phyloP scores from a whole-genome alignment of 495 filamentous ascomycete genomes.

The Hypoxylon fragiforme region DNA sequence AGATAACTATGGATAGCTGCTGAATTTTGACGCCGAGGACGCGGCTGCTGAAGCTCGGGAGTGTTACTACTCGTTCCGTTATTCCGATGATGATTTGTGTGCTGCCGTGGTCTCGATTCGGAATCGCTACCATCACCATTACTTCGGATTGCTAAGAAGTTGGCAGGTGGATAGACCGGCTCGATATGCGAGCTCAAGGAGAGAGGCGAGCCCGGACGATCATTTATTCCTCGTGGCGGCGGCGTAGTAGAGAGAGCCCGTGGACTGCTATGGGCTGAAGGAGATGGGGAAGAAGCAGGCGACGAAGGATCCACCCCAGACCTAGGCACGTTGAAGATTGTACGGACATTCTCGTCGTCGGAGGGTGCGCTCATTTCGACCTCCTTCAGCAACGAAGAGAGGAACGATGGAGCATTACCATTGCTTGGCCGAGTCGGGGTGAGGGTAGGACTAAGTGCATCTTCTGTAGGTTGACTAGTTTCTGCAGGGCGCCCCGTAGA shows the following conservation, averaged over 20 bases:
- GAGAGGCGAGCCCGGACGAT: slow-evolving; percentile 67
- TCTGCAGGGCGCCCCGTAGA: slow-evolving; percentile 50
- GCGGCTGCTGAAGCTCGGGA: slow-evolving; percentile 55
- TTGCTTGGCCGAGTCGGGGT: slow-evolving; percentile 28
- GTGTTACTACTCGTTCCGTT: slow-evolving; percentile 13
- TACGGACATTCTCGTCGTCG: slow-evolving; percentile 57
- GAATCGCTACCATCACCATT: slow-evolving; percentile 51
- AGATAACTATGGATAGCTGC: slow-evolving; percentile 34
- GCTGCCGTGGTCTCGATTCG: slow-evolving; percentile 40
- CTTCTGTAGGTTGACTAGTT: slow-evolving; percentile 40
- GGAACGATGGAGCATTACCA: slow-evolving; percentile 62
- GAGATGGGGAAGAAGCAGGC: slow-evolving; percentile 70
- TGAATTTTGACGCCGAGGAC: slow-evolving; percentile 44
- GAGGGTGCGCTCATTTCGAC: slow-evolving; percentile 70
- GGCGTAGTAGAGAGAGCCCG: slow-evolving; percentile 73
- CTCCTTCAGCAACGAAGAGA: slow-evolving; percentile 82
- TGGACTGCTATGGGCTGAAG: slow-evolving; percentile 69
- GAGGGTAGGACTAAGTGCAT: slow-evolving; percentile 39
- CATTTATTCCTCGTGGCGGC: slow-evolving; percentile 61
- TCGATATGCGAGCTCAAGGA: slow-evolving; percentile 68
- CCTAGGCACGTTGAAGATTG: slow-evolving; percentile 50
- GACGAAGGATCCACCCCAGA: slow-evolving; percentile 62
- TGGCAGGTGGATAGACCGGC: slow-evolving; percentile 61
- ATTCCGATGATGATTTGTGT: slow-evolving; percentile 6
- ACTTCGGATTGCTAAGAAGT: slow-evolving; percentile 60